phyloP scores from a whole-genome alignment of 129 eudicot genomes.

The Flaveria brownii region DNA sequence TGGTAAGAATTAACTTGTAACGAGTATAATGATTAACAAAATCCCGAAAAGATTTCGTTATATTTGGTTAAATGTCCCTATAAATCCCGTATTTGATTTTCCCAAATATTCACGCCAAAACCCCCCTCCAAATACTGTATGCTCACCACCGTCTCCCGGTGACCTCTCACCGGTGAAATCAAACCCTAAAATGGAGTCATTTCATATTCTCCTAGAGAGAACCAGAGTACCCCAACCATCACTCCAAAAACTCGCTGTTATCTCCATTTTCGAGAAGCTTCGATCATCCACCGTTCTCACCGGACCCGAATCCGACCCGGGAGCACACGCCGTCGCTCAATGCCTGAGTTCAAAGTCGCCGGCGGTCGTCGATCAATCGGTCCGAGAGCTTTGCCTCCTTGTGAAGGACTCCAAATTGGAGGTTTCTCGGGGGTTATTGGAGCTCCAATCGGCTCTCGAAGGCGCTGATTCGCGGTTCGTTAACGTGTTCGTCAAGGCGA shows the following conservation, averaged over 20 bases:
- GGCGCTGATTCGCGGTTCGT: slow-evolving; percentile 55
- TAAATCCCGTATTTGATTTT: background rate
- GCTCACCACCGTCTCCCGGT: slow-evolving; percentile 2
- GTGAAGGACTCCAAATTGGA: slow-evolving; percentile 57
- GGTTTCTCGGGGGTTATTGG: slow-evolving; percentile 49
- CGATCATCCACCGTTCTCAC: slow-evolving; percentile 32
- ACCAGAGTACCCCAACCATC: slow-evolving; percentile 85
- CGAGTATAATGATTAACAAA: too few species aligned
- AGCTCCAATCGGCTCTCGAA: slow-evolving; percentile 80
- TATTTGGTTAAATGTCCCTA: too few species aligned
- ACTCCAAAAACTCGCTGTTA: slow-evolving; percentile 73
- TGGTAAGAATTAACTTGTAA: too few species aligned
- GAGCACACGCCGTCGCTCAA: slow-evolving; percentile 57
- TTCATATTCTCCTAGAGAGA: slow-evolving; percentile 43
- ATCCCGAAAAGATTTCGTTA: too few species aligned
- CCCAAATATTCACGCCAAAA: background rate
- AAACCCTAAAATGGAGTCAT: slow-evolving; percentile 50
- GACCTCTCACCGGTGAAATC: slow-evolving; percentile 21
- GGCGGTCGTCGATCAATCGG: slow-evolving; percentile 84
- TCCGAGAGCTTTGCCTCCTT: slow-evolving; percentile 69
- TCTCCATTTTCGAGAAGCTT: slow-evolving; percentile 71
- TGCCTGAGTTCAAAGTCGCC: slow-evolving; percentile 75
- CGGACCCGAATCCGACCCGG: slow-evolving; percentile 44
- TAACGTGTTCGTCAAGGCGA: slow-evolving; percentile 56
- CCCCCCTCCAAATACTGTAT: background rate